Percentiles rank a stretch among this genome's conserved stretches.
These are phyloP conservation scores for Ustilago curta DNA, from an alignment of 1,284 basidiomycete species.

Conservation along the genomic window DNA sequence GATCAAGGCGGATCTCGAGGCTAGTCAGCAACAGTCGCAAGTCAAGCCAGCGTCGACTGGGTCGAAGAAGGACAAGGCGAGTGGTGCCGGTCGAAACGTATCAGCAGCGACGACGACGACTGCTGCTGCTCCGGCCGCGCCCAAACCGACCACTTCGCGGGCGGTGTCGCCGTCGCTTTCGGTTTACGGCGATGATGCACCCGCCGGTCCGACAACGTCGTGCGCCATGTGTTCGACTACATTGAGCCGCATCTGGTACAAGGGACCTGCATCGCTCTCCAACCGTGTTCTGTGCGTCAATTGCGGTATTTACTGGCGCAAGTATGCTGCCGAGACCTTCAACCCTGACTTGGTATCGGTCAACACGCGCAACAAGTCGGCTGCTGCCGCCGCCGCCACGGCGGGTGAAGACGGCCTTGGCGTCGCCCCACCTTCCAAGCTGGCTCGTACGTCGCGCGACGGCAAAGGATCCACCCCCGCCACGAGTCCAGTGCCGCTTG, in stretches of 20 bases:
- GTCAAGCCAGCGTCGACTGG: conserved; percentile 10
- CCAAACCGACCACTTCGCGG: conserved; percentile 48
- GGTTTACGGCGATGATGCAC: conserved; percentile 44
- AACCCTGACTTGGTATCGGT: conserved; percentile 54
- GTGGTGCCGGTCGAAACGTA: conserved; percentile 16
- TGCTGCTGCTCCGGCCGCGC: conserved; percentile 13
- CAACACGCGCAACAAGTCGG: conserved; percentile 51
- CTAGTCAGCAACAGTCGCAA: conserved; percentile 15
- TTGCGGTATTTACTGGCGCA: conserved; percentile 68
- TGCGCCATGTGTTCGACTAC: conserved; percentile 65
- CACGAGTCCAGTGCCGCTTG: conserved; percentile 20
- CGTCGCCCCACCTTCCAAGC: conserved; percentile 62
- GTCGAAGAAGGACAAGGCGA: conserved; percentile 27
- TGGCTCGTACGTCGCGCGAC: conserved; percentile 38
- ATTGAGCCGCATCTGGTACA: conserved; percentile 64
- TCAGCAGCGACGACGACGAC: conserved; percentile 9
- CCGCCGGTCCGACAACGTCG: conserved; percentile 26
- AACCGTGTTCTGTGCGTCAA: conserved; percentile 62
- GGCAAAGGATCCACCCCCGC: conserved; percentile 31
- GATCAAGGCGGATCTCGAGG: conserved; percentile 44
- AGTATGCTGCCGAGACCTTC: conserved; percentile 66
- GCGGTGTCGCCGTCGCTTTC: conserved; percentile 61
- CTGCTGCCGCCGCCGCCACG: conserved; percentile 31
- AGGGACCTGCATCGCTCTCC: conserved; percentile 53
- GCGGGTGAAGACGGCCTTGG: conserved; percentile 54